Base-by-base conservation (phyloP, 1,284 basidiomycete genomes). In the Phlebopus sp. region DNA sequence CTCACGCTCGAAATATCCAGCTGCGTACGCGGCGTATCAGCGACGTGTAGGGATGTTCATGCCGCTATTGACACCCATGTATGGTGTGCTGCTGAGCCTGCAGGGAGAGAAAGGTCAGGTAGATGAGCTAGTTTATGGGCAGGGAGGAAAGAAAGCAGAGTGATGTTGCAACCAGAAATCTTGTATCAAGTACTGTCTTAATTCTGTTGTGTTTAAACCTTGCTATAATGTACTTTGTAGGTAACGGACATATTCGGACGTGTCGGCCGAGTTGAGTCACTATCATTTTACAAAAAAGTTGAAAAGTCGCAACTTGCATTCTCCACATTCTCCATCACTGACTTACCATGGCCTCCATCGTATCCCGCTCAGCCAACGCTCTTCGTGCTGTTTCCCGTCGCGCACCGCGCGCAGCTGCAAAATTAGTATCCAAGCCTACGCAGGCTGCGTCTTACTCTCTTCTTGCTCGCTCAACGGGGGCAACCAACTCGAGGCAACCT, bases 1-100 rank as follows among this genome's bases (percentile, higher is more conserved):
- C 59, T 85, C 89, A 5, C 57, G 65, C 18, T 64, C 72, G 38
- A 96, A 96, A 67, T 96, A 96, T 60, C 83, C 88, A 1, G 64
- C 66, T 5, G 77, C 74, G 4, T 96, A 95, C 68, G 59, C 60
- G 14, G 79, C 82, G 14, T 95, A 95, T 65, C 81, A 84, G 63
- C 67, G 73, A 54, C 76, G 92, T 17, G 91, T 95, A n/a, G 85
- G 81, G 19, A 91, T 92, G 84, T 94, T 95, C 63, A 66, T 74
- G 9, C 84, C 85, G 5, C 58, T 77, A 45, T 63, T 73, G 47
- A 87, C 86, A 0, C 64, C 66, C 4, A 59, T 74, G 13, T 68
- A 63, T 62, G 76, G 76, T 0, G 51, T 59, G 17, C 40, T 70
- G 21, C 56, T 79, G 54, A 51, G 58, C 18, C 42, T 65, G 13